Percentiles rank a stretch among this genome's conserved stretches.
phyloP scores from a whole-genome alignment of 441 rosid species.

The Sinapis alba region DNA sequence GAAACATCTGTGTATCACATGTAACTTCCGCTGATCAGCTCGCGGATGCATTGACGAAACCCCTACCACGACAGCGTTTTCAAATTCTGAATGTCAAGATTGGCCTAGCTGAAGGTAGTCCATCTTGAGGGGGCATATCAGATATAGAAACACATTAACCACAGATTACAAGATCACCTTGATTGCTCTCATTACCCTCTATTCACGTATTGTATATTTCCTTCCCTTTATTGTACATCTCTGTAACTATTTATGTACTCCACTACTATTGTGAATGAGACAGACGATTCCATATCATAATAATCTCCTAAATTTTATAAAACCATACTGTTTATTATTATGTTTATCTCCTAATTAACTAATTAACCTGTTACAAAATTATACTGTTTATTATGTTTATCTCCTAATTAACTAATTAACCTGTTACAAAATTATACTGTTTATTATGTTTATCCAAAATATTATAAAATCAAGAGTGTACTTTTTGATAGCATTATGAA shows the following conservation, averaged over 20 bases:
- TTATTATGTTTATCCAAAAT: constrained; percentile 4
- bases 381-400: constrained; percentile 1
- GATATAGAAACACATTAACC: background rate
- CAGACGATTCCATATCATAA: too few species aligned
- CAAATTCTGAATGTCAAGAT: too few species aligned
- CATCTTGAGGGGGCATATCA: too few species aligned
- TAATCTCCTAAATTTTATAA: constrained; percentile 5
- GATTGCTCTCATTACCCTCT: background rate
- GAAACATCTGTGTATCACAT: too few species aligned
- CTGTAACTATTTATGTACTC: background rate
- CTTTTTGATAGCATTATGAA: background rate
- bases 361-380: background rate
- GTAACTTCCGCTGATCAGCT: too few species aligned
- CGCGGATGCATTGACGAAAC: too few species aligned
- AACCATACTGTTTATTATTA: background rate
- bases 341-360: constrained; percentile 18
- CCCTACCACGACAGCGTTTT: too few species aligned
- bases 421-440: background rate
- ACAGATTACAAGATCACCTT: too few species aligned
- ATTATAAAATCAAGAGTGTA: background rate
- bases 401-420: too few species aligned
- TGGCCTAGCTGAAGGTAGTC: too few species aligned
- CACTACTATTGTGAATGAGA: too few species aligned
- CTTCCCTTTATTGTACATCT: background rate
- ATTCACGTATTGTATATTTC: background rate